Base-by-base conservation (phyloP, 1,284 basidiomycete genomes). In the Boletus sp. region DNA sequence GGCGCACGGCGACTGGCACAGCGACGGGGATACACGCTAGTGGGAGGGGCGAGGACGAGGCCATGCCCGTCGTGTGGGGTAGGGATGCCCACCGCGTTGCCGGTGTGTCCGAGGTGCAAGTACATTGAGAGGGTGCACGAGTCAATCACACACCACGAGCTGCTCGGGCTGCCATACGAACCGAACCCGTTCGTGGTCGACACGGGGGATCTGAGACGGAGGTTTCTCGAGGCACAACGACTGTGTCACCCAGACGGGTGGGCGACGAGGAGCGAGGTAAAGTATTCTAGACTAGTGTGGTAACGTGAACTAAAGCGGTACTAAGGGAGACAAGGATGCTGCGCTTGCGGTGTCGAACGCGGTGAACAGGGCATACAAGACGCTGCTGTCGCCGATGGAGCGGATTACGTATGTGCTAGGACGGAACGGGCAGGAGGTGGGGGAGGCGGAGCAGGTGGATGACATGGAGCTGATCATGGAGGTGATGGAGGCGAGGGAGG, bases 401-500 rank as follows among this genome's bases (percentile, higher is more conserved):
- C 83, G 91, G 37, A 84, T 83, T 27, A 84, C 87, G 67, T 92
- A 93, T 64, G 83, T 92, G 58, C 79, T 96, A 15, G 75, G 80
- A 31, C 77, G 78, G 53, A 82, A 91, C 63, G 85, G 86, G 8
- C 63, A 83, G 37, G 78, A 79, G 11, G 78, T 87, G 33, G 77
- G 78, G 4, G 94, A 96, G 74, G 78, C 77, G n/a, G 94, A 97
- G 64, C 82, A 85, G 53, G 71, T 91, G 31, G 84, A 89, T 8
- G 91, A 96, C 69, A 76, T 84, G 36, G 82, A 78, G 49, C 82
- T 97, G 50, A 80, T 97, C 59, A 80, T 81, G 71, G 84, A 91
- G 65, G 84, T 96, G 46, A 87, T 97, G 82, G 88, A 93, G 64
- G 81, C 80, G n/a, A 76, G 92, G 47, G 94, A 96, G 74, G 79